phyloP scores from a whole-genome alignment of 352 stramenopile genomes.

The Phytophthora europaea region DNA sequence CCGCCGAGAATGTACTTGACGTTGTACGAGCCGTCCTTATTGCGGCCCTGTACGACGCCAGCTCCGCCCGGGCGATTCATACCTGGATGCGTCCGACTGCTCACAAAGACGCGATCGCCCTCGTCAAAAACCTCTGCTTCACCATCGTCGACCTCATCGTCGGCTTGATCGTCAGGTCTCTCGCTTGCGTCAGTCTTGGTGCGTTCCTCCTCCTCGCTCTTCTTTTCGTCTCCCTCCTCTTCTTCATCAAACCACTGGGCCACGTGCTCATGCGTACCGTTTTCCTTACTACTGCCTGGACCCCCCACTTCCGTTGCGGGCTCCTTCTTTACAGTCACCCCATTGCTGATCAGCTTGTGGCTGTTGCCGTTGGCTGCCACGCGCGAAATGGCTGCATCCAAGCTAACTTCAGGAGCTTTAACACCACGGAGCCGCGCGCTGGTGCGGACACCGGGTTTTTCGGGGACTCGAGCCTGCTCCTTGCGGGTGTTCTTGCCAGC shows the following conservation, averaged over 20 bases:
- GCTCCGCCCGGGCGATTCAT: slow-evolving; percentile 86
- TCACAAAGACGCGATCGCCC: slow-evolving; percentile 81
- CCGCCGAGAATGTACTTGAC: slow-evolving; percentile 90
- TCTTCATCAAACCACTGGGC: slow-evolving; percentile 52
- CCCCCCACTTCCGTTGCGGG: slow-evolving; percentile 6
- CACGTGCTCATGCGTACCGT: neutral
- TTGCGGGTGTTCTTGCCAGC: slow-evolving; percentile 24
- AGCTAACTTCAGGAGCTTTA: slow-evolving; percentile 50
- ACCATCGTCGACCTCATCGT: slow-evolving; percentile 41
- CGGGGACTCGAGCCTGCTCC: slow-evolving; percentile 3
- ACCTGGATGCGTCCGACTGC: slow-evolving; percentile 72
- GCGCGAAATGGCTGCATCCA: slow-evolving; percentile 30
- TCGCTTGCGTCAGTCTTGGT: slow-evolving; percentile 11
- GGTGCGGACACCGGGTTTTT: slow-evolving; percentile 36
- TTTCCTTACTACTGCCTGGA: slow-evolving; percentile 3
- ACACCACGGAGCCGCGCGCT: slow-evolving; percentile 59
- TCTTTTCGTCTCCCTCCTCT: slow-evolving; percentile 35
- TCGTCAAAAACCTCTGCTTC: slow-evolving; percentile 60
- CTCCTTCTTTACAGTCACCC: slow-evolving; percentile 39
- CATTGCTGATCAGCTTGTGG: slow-evolving; percentile 15
- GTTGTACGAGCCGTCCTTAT: slow-evolving; percentile 80
- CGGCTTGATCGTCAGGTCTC: slow-evolving; percentile 6
- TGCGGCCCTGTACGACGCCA: slow-evolving; percentile 54
- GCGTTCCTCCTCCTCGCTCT: slow-evolving; percentile 14
- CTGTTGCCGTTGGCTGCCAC: slow-evolving; percentile 10